phyloP scores from a whole-genome alignment of 2,329 filamentous ascomycete genomes.

The Ceratocystis papillata region DNA sequence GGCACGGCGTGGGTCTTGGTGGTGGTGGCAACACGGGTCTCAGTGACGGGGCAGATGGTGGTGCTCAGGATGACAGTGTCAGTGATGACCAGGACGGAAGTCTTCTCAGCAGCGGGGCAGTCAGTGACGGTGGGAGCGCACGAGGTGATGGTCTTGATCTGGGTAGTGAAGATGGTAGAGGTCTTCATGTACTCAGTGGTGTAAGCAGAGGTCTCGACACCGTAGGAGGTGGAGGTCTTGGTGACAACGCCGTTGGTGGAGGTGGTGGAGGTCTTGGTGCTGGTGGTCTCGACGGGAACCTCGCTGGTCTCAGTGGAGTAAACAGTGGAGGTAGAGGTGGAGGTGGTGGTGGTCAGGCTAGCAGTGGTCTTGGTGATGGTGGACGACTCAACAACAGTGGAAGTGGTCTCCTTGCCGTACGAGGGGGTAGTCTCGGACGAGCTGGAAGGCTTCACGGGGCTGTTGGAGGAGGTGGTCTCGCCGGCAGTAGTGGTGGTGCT shows the following conservation, averaged over 20 bases:
- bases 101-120: conserved; percentile 39
- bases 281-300: conserved; percentile 22
- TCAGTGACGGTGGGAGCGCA: conserved; percentile 38
- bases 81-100: conserved; percentile 40
- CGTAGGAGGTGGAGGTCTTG: conserved; percentile 21
- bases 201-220: conserved; percentile 25
- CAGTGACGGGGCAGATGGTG: conserved; percentile 52
- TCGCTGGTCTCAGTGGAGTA: conserved; percentile 21
- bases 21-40: conserved; percentile 36
- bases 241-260: conserved; percentile 20
- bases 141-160: conserved; percentile 41
- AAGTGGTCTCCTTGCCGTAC: conserved; percentile 24
- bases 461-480: conserved; percentile 18
- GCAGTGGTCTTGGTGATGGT: conserved; percentile 27
- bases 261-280: conserved; percentile 22
- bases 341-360: conserved; percentile 18
- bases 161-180: conserved; percentile 43
- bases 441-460: conserved; percentile 24
- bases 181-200: conserved; percentile 36
- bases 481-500: conserved; percentile 7
- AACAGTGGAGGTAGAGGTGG: conserved; percentile 19
- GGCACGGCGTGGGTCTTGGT: conserved; percentile 31
- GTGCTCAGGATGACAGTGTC: conserved; percentile 48
- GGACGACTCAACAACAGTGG: conserved; percentile 27
- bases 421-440: conserved; percentile 16